phyloP scores from a whole-genome alignment of 768 basidiomycete species.

The Rhodocollybia butyracea region DNA sequence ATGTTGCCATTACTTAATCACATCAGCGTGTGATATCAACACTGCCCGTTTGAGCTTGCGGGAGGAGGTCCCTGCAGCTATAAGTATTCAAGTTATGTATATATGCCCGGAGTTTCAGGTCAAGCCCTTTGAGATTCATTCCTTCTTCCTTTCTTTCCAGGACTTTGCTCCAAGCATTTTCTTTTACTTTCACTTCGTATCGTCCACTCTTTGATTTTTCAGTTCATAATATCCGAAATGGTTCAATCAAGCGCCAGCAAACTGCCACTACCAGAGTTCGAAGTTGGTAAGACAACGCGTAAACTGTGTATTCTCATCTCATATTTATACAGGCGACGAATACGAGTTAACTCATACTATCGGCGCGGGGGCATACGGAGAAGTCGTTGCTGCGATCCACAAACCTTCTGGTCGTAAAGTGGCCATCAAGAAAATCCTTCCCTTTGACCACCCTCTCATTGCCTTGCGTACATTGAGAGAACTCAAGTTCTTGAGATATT shows the following conservation, averaged over 20 bases:
- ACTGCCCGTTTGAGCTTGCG: too few species aligned
- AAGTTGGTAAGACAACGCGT: background rate
- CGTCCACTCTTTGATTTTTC: background rate
- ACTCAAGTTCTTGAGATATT: constrained; percentile 80
- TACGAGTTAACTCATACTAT: constrained; percentile 86
- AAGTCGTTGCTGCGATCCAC: constrained; percentile 92
- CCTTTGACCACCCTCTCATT: constrained; percentile 96
- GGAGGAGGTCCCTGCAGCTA: too few species aligned
- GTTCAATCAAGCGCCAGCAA: background rate
- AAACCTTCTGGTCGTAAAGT: constrained; percentile 85
- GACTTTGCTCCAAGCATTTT: too few species aligned
- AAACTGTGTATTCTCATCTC: background rate
- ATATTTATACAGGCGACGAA: constrained; percentile 50
- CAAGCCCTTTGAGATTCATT: too few species aligned
- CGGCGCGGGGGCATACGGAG: constrained; percentile 90
- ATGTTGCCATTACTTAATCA: too few species aligned
- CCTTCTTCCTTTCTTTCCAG: too few species aligned
- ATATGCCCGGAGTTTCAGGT: too few species aligned
- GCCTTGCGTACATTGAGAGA: constrained; percentile 85
- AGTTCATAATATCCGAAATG: background rate
- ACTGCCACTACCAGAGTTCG: background rate
- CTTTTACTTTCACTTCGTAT: background rate
- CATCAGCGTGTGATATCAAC: too few species aligned
- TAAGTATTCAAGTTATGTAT: too few species aligned
- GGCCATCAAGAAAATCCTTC: constrained; percentile 95